These are phyloP conservation scores for Venturia aucupariae DNA, from an alignment of 2,329 filamentous ascomycete genomes.

Conservation along the genomic window DNA sequence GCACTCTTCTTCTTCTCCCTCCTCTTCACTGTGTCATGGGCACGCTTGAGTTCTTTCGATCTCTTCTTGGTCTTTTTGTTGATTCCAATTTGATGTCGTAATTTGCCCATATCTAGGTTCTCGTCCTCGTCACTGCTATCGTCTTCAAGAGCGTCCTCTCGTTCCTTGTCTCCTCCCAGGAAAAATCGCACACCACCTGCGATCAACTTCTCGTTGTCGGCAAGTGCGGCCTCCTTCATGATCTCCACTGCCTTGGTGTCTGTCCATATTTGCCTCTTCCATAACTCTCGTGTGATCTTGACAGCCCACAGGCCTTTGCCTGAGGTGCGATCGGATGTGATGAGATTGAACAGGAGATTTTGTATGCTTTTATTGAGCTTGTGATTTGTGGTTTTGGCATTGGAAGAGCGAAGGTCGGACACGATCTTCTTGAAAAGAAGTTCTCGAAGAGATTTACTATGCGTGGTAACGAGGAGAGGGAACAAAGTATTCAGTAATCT, in stretches of 20 bases:
- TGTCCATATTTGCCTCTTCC: constrained; percentile 94
- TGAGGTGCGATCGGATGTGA: constrained; percentile 76
- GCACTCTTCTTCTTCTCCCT: constrained; percentile 74
- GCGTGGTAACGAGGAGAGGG: constrained; percentile 83
- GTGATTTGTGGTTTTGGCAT: constrained; percentile 82
- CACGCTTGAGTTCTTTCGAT: constrained; percentile 67
- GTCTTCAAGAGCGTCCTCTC: constrained; percentile 78
- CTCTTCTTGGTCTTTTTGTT: constrained; percentile 97
- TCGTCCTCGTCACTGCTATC: constrained; percentile 77
- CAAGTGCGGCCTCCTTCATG: constrained; percentile 87
- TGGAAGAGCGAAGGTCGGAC: constrained; percentile 79
- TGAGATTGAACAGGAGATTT: constrained; percentile 83
- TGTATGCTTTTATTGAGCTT: constrained; percentile 88
- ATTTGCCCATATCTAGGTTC: constrained; percentile 63
- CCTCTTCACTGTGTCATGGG: constrained; percentile 70
- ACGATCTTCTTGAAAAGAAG: constrained; percentile 86
- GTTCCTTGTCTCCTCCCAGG: constrained; percentile 88
- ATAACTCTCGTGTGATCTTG: constrained; percentile 88
- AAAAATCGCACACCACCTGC: constrained; percentile 87
- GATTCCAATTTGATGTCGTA: constrained; percentile 79
- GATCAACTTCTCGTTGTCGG: constrained; percentile 88
- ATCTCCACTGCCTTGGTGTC: constrained; percentile 93
- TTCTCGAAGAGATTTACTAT: constrained; percentile 77
- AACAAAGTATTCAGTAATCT: constrained; percentile 81
- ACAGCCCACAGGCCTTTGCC: constrained; percentile 91